These are phyloP conservation scores for Ogataea nakhonphanomensis DNA, from an alignment of 805 yeast genomes.

Conservation along the genomic window DNA sequence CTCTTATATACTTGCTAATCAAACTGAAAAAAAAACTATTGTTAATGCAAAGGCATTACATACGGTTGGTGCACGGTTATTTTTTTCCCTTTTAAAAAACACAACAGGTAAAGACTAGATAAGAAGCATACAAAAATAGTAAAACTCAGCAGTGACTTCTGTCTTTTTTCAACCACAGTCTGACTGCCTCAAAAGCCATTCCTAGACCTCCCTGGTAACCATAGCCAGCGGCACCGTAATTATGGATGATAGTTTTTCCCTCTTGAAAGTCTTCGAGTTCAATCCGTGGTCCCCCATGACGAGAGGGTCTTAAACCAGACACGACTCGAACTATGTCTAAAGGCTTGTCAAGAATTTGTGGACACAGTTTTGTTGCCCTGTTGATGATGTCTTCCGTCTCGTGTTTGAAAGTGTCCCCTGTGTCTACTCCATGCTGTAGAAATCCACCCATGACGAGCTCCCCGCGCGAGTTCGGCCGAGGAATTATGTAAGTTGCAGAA, in stretches of 20 bases:
- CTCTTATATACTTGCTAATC: too few relatives aligned
- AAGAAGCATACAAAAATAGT: too few relatives aligned
- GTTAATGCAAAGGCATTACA: too few relatives aligned
- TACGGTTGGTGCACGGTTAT: too few relatives aligned
- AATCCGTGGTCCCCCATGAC: constrained; percentile 71
- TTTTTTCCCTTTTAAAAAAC: too few relatives aligned
- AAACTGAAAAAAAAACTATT: too few relatives aligned
- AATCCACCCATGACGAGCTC: constrained; percentile 74
- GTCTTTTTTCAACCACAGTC: constrained; percentile 20
- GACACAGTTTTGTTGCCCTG: constrained; percentile 52
- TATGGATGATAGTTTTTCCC: constrained; percentile 53
- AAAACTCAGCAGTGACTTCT: background rate
- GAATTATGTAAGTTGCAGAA: constrained; percentile 63
- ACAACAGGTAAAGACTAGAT: too few relatives aligned
- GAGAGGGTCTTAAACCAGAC: constrained; percentile 71
- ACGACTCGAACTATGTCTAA: constrained; percentile 57
- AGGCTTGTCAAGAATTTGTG: constrained; percentile 42
- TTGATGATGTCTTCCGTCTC: constrained; percentile 51
- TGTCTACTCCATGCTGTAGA: constrained; percentile 58
- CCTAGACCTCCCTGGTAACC: constrained; percentile 65
- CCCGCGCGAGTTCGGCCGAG: constrained; percentile 62
- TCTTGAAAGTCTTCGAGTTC: constrained; percentile 49
- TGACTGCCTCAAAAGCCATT: constrained; percentile 50
- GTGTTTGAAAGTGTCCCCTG: constrained; percentile 49
- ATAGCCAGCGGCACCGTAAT: constrained; percentile 67